A percentile compares a stretch with the other conserved stretches of the same genome.
Conservation (phyloP, 2,329 filamentous ascomycete genomes). For the Penicillium olsonii region DNA sequence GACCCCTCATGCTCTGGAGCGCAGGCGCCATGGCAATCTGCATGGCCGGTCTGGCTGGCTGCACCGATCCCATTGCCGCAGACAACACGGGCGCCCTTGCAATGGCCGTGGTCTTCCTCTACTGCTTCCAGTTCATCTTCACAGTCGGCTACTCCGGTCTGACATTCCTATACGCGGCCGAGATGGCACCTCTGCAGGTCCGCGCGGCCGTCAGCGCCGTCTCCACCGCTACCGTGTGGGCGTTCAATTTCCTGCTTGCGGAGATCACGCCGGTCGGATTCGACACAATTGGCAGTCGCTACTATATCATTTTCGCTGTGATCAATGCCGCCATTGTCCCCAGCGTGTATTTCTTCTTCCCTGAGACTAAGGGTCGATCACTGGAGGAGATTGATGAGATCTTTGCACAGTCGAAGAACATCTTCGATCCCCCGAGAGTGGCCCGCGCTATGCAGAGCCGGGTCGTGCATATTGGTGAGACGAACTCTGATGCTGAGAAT, state of each 20-base stretch:
- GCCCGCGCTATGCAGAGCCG: conserved; percentile 19
- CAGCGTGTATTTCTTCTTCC: conserved; percentile 42
- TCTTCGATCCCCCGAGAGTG: conserved; percentile 29
- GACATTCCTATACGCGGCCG: conserved; percentile 16
- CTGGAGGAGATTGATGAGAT: conserved; percentile 45
- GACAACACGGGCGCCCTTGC: conserved; percentile 11
- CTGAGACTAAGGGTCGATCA: conserved; percentile 41
- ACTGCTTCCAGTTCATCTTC: conserved; percentile 15
- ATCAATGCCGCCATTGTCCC: conserved; percentile 40
- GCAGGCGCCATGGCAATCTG: conserved; percentile 13
- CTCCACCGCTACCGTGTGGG: conserved; percentile 15
- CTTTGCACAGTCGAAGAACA: conserved; percentile 34
- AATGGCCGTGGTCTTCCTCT: conserved; percentile 15
- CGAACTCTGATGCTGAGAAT: conserved; percentile 15
- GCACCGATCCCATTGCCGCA: not conserved
- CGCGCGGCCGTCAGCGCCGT: conserved; percentile 15
- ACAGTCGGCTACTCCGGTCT: conserved; percentile 17
- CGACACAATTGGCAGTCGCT: conserved; percentile 14
- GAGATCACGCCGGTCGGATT: conserved; percentile 18
- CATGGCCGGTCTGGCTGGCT: conserved; percentile 12
- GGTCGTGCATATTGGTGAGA: not conserved
- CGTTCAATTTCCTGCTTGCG: conserved; percentile 21
- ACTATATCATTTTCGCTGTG: conserved; percentile 36
- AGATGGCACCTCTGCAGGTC: conserved; percentile 14
- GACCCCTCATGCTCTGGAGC: conserved; percentile 27